Evolutionary conservation across 2,329 filamentous ascomycete genomes (phyloP), one percentile per base, ranked within the genome.

Genomic region (Colletotrichum camelliae): DNA sequence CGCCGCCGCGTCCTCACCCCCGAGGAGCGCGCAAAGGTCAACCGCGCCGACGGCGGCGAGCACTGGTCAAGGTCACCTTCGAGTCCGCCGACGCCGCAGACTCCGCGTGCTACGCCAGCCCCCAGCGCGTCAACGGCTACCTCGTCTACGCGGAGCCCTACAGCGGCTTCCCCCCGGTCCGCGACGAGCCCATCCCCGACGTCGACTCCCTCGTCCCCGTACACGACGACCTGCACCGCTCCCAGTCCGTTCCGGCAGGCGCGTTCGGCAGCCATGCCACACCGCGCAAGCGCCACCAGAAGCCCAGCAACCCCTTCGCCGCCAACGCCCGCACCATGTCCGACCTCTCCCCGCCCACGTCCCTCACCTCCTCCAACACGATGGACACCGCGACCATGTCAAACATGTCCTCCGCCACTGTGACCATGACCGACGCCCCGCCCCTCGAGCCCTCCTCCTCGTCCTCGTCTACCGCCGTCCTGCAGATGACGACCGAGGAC

Each of bases 51-150:
- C 61, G 94, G 95, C 66, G 96, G 96, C 58, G 91, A 94, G 79
- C 95, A 98, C 87, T 98, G 96, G 95, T 98, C 80, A 96, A 96
- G 83, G 88, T 96, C 71, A 96, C 94, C 1, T 96, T 95, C 80
- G 94, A 95, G 84, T 94, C 92, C 57, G 88, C 90, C 65, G 90
- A 94, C 79, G 93, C 94, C 3, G 94, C 93, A 24, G 93, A 94
- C 75, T 88, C 91, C 13, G 94, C 94, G 27, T 86, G 93, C 57
- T 93, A 90, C 81, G 90, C 91, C 70, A 95, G 93, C 67, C 94
- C 94, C 0, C 93, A 95, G 84, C 89, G 89, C 75, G 91, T 96
- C 76, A 87, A 94, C 71, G 94, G 94, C 13, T 89, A 94, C 81
- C 83, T 94, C 15, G 92, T 96, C 31, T 92, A 91, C 80, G 94